phyloP scores from a whole-genome alignment of 192 early-diverging fungal genomes.

The Nowakowskiella sp. region DNA sequence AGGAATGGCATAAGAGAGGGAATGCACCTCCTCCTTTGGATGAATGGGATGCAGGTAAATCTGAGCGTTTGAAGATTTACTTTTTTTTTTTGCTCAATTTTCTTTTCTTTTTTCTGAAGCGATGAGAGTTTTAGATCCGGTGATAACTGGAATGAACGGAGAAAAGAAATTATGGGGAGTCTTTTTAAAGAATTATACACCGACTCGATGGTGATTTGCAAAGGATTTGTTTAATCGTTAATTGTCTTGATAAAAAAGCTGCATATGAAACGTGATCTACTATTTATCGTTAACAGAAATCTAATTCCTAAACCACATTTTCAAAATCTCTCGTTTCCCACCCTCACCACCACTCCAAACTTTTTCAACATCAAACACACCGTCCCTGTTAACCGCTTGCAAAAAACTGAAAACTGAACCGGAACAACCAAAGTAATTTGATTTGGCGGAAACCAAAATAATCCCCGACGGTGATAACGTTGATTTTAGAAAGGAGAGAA shows the following conservation, averaged over 20 bases:
- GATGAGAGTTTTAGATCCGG: conserved; percentile 46
- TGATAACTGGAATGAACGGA: conserved; percentile 37
- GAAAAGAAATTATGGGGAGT: conserved; percentile 43
- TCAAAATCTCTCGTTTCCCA: conserved; percentile 66
- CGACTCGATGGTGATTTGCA: conserved; percentile 41
- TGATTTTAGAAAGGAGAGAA: background rate
- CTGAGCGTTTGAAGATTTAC: too few relatives aligned
- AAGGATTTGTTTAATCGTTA: too few relatives aligned
- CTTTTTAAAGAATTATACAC: conserved; percentile 49
- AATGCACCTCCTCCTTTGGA: conserved; percentile 41
- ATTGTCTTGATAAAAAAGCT: too few relatives aligned
- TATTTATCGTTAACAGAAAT: too few relatives aligned
- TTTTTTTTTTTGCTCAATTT: too few relatives aligned
- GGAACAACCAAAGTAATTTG: conserved; percentile 89
- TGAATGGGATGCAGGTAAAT: conserved; percentile 49
- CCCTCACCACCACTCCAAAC: conserved; percentile 54
- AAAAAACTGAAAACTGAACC: conserved; percentile 75
- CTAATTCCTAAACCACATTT: conserved; percentile 53
- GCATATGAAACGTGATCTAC: too few relatives aligned
- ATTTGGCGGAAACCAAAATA: conserved; percentile 74
- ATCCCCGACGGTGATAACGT: background rate
- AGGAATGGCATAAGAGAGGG: conserved; percentile 33
- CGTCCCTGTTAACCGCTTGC: conserved; percentile 44
- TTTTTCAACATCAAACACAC: conserved; percentile 45
- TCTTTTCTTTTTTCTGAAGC: too few relatives aligned